These are phyloP conservation scores for Colletotrichum scovillei DNA, from an alignment of 2,329 filamentous ascomycete species.

Conservation along the genomic window DNA sequence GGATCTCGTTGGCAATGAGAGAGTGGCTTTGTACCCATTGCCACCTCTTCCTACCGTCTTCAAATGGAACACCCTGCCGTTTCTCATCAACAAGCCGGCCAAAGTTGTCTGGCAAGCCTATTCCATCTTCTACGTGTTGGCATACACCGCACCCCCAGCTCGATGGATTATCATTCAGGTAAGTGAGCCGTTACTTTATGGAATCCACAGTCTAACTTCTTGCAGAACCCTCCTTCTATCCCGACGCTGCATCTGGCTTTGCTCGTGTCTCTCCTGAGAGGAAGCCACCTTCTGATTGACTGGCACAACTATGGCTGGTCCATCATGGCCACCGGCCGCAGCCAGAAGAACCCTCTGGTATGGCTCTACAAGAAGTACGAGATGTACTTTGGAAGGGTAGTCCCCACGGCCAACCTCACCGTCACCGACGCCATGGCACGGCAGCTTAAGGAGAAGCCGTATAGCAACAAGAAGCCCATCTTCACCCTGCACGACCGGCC, in stretches of 20 bases:
- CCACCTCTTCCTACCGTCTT: slow-evolving; percentile 74
- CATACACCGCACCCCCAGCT: slow-evolving; percentile 78
- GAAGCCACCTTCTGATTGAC: slow-evolving; percentile 88
- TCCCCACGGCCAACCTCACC: slow-evolving; percentile 80
- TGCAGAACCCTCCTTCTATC: slow-evolving; percentile 91
- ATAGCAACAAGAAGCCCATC: slow-evolving; percentile 72
- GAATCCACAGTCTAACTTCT: slow-evolving; percentile 6
- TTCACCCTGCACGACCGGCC: slow-evolving; percentile 88
- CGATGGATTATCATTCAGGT: slow-evolving; percentile 89
- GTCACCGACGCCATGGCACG: slow-evolving; percentile 91
- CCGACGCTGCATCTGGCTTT: slow-evolving; percentile 85
- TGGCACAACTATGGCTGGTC: slow-evolving; percentile 99
- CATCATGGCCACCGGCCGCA: slow-evolving; percentile 76
- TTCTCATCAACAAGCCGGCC: slow-evolving; percentile 81
- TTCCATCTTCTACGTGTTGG: slow-evolving; percentile 76
- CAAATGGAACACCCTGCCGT: slow-evolving; percentile 77
- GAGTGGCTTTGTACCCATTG: slow-evolving; percentile 79
- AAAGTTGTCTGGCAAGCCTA: slow-evolving; percentile 88
- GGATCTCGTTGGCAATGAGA: slow-evolving; percentile 75
- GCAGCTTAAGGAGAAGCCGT: slow-evolving; percentile 73
- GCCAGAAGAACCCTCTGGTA: slow-evolving; percentile 78
- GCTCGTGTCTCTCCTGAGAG: slow-evolving; percentile 78
- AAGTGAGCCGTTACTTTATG: slow-evolving; percentile 34
- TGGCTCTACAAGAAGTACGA: slow-evolving; percentile 83
- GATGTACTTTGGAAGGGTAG: slow-evolving; percentile 73